Evolutionary conservation across 1,284 basidiomycete species (phyloP).

Genomic region (Papiliotrema fonsecae): DNA sequence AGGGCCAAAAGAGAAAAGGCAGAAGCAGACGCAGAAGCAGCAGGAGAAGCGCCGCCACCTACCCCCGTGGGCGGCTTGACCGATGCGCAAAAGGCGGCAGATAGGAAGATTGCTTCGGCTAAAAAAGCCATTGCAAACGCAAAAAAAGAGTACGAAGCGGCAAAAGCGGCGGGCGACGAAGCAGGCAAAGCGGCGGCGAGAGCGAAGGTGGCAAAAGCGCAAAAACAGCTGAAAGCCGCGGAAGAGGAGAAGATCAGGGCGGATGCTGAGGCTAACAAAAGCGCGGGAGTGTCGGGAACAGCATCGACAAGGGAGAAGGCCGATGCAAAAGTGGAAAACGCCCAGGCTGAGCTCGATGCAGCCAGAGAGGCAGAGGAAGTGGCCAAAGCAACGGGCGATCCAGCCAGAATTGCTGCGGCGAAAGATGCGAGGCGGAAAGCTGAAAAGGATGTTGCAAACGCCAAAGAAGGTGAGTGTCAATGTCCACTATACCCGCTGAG

Average conservation of each 20-base stretch:
- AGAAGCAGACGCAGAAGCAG: not conserved
- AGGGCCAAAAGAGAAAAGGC: not conserved
- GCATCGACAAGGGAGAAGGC: not conserved
- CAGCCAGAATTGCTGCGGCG: conserved; percentile 5
- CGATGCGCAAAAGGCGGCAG: not conserved
- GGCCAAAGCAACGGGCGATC: not conserved
- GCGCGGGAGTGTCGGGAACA: not conserved
- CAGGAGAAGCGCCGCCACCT: not conserved
- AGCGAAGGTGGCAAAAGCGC: not conserved
- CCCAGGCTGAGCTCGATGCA: not conserved
- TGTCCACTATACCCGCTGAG: no score
- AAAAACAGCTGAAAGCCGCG: not conserved
- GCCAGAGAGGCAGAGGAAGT: not conserved
- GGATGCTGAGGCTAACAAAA: conserved; percentile 4
- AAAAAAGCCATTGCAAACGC: not conserved
- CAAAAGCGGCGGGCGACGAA: not conserved
- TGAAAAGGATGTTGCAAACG: not conserved
- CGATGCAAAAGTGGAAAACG: not conserved
- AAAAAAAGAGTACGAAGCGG: not conserved
- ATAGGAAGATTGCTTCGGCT: not conserved
- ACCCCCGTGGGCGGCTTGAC: not conserved
- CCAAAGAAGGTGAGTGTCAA: not conserved
- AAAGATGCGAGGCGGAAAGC: not conserved
- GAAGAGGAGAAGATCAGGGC: conserved; percentile 6
- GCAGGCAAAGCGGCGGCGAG: not conserved